Evolutionary conservation across 129 eudicot species (phyloP).

Genomic region (Lactuca sativa): DNA sequence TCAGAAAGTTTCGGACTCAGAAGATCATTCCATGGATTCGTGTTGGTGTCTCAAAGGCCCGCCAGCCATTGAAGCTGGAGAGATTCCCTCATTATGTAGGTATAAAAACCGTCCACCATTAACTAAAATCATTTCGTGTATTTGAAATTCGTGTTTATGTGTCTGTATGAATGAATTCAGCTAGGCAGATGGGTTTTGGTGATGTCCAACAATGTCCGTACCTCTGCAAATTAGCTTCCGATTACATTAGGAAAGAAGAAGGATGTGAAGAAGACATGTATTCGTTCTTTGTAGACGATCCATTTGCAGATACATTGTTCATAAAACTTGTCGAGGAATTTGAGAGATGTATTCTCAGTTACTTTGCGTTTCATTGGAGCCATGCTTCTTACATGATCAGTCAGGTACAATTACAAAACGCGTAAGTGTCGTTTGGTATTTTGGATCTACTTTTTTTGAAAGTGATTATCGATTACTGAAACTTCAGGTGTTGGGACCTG

Average conservation of each 20-base stretch:
- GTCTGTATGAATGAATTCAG: constrained; percentile 44
- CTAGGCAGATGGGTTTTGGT: constrained; percentile 83
- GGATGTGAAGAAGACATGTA: constrained; percentile 81
- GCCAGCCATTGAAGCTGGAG: constrained; percentile 66
- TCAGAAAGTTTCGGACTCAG: constrained; percentile 38
- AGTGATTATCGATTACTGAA: not conserved
- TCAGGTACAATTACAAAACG: constrained; percentile 48
- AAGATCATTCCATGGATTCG: constrained; percentile 64
- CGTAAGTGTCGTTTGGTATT: not conserved
- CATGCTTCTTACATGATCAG: constrained; percentile 69
- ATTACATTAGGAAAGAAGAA: constrained; percentile 71
- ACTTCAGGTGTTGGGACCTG: constrained; percentile 77
- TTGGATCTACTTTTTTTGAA: not conserved
- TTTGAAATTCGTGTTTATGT: constrained; percentile 11
- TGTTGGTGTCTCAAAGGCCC: constrained; percentile 46
- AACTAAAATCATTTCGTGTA: not conserved
- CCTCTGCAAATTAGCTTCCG: constrained; percentile 79
- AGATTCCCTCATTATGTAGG: constrained; percentile 94
- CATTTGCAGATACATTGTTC: constrained; percentile 78
- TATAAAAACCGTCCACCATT: constrained; percentile 39
- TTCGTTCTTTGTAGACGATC: constrained; percentile 60
- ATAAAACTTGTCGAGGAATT: constrained; percentile 91
- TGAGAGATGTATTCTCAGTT: constrained; percentile 89
- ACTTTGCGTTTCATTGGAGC: constrained; percentile 95
- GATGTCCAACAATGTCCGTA: constrained; percentile 64